These are phyloP conservation scores for Microdochium trichocladiopsis DNA, from an alignment of 2,329 filamentous ascomycete genomes.

Conservation along the genomic window DNA sequence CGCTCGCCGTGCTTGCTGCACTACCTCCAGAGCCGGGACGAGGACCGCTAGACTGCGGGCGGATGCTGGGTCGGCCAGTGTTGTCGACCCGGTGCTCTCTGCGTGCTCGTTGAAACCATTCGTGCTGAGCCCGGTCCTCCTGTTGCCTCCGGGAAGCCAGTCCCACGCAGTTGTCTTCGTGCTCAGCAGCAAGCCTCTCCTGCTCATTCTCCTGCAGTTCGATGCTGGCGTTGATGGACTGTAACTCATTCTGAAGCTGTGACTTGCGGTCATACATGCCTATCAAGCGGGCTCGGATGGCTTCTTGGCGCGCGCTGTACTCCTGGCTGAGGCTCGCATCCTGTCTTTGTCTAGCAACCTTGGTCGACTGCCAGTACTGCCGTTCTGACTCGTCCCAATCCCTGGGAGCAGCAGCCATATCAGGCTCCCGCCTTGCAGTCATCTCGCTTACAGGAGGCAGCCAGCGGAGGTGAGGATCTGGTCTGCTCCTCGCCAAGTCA, in stretches of 20 bases:
- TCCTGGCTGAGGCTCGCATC: constrained; percentile 12
- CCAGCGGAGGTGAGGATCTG: not conserved
- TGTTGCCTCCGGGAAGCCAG: constrained; percentile 11
- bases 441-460: not conserved
- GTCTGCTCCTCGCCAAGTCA: not conserved
- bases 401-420: constrained; percentile 1
- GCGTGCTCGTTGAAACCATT: constrained; percentile 11
- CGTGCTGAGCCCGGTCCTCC: constrained; percentile 14
- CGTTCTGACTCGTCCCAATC: constrained; percentile 15
- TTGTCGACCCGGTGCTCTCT: constrained; percentile 8
- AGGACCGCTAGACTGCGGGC: constrained; percentile 7
- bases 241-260: constrained; percentile 13
- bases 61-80: constrained; percentile 4
- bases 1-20: constrained; percentile 10
- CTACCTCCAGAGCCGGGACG: constrained; percentile 7
- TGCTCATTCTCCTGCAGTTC: constrained; percentile 14
- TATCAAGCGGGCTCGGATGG: constrained; percentile 10
- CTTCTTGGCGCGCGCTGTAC: constrained; percentile 11
- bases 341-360: constrained; percentile 12
- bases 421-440: not conserved
- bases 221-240: constrained; percentile 10
- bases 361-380: constrained; percentile 14
- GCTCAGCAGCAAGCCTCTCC: constrained; percentile 13
- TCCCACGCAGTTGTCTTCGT: constrained; percentile 8
- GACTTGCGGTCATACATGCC: constrained; percentile 13